These are phyloP conservation scores for Populus tremula DNA, from an alignment of 345 rosid species.

Conservation along the genomic window DNA sequence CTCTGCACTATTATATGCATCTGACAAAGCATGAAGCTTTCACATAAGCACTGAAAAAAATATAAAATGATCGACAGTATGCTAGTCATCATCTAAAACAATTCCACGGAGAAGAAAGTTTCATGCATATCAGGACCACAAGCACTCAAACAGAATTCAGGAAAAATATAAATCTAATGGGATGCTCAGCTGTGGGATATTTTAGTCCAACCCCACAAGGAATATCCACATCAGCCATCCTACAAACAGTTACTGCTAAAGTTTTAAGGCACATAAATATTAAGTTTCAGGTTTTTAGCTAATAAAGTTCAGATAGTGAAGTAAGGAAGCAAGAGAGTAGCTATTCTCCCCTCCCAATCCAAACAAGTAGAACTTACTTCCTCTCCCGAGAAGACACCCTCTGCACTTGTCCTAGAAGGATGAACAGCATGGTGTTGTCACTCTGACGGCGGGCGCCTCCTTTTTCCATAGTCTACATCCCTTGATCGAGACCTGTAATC, in stretches of 20 bases:
- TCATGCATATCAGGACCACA: conserved; percentile 5
- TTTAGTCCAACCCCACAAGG: conserved; percentile 21
- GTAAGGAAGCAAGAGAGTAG: conserved; percentile 22
- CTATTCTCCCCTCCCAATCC: conserved; percentile 31
- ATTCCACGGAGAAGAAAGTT: conserved; percentile 4
- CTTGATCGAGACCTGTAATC: conserved; percentile 65
- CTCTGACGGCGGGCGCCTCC: conserved; percentile 58
- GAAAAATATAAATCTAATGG: conserved; percentile 15
- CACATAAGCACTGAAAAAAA: background rate
- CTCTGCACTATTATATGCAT: background rate
- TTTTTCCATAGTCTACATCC: conserved; percentile 75
- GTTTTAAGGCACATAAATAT: conserved; percentile 35
- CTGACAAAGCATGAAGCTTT: background rate
- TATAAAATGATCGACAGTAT: background rate
- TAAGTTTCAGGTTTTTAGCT: conserved; percentile 25
- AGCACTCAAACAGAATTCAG: conserved; percentile 5
- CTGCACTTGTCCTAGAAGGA: conserved; percentile 17
- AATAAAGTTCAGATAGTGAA: conserved; percentile 16
- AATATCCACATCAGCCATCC: conserved; percentile 31
- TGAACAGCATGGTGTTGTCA: conserved; percentile 23
- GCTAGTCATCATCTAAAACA: conserved; percentile 3
- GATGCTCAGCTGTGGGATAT: conserved; percentile 24
- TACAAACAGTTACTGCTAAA: conserved; percentile 21
- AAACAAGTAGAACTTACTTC: conserved; percentile 51
- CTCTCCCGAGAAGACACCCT: conserved; percentile 34